A percentile compares a stretch with the other conserved stretches of the same genome.
Conservation (phyloP, 208 protist genomes). For the Leishmania turanica region DNA sequence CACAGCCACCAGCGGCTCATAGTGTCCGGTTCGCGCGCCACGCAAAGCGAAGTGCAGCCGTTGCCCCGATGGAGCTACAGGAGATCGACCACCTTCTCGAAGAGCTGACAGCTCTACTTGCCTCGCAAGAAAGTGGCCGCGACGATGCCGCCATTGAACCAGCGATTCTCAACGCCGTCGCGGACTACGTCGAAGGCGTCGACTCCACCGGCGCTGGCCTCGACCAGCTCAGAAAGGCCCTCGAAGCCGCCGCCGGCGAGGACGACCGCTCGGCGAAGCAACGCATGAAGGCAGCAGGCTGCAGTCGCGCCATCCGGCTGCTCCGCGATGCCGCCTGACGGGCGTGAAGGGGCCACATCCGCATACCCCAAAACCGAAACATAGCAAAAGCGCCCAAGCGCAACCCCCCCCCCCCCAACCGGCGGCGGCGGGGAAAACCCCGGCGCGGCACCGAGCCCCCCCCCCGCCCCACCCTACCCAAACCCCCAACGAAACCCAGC, state of each 20-base stretch:
- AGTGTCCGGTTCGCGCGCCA: neutral
- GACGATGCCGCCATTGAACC: slow-evolving; percentile 12
- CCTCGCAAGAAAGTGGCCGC: neutral
- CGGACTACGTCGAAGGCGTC: slow-evolving; percentile 32
- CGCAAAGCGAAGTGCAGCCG: neutral
- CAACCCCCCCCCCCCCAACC: neutral
- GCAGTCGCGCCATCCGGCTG: slow-evolving; percentile 18
- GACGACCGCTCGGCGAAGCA: slow-evolving; percentile 4
- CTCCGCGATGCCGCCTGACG: slow-evolving; percentile 2
- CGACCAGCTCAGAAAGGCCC: slow-evolving; percentile 7
- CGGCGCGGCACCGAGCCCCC: too few relatives aligned
- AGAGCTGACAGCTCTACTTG: slow-evolving; percentile 11
- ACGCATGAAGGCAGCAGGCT: slow-evolving; percentile 23
- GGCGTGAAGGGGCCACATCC: neutral
- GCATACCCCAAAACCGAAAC: neutral
- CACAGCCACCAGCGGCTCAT: neutral
- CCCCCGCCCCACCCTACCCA: neutral
- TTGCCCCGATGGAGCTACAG: slow-evolving; percentile 11
- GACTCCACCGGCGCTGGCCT: slow-evolving; percentile 23
- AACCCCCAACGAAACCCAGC: neutral
- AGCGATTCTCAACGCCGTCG: slow-evolving; percentile 22
- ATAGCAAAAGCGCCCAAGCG: neutral
- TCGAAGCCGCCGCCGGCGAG: slow-evolving; percentile 9
- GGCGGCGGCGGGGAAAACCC: neutral
- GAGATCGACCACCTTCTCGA: slow-evolving; percentile 16